Conservation (phyloP, 78 protist species). For the Cavenderia fasciculata region DNA sequence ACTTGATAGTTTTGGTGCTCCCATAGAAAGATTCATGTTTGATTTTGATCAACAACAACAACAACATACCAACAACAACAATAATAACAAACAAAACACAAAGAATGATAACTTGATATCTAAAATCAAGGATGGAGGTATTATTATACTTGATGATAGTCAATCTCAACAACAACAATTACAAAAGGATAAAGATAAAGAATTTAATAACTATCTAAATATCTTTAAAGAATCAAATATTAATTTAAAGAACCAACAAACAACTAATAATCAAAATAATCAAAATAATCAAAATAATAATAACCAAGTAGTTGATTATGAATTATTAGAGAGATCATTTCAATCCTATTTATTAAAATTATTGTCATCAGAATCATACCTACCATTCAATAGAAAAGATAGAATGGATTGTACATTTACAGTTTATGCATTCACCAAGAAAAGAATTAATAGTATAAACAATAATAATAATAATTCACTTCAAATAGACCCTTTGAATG, state of each 20-base stretch:
- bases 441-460: neutral
- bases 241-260: neutral
- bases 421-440: constrained; percentile 4
- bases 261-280: neutral
- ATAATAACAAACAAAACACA: neutral
- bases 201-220: too few relatives aligned
- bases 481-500: constrained; percentile 39
- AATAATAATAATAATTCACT: neutral
- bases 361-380: neutral
- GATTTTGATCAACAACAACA: neutral
- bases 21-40: constrained; percentile 46
- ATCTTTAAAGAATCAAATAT: too few relatives aligned
- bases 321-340: constrained; percentile 4
- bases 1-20: constrained; percentile 8
- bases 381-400: neutral
- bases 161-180: neutral
- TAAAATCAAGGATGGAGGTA: too few relatives aligned
- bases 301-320: neutral
- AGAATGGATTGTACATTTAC: constrained; percentile 2
- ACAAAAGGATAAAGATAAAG: neutral
- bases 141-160: neutral
- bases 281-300: constrained; percentile 9
- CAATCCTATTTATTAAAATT: neutral
- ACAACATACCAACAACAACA: neutral
- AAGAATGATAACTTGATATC: too few relatives aligned